Percentiles rank a stretch among this genome's conserved stretches.
These are phyloP conservation scores for Roridomyces roridus DNA, from an alignment of 768 basidiomycete genomes.

Conservation along the genomic window DNA sequence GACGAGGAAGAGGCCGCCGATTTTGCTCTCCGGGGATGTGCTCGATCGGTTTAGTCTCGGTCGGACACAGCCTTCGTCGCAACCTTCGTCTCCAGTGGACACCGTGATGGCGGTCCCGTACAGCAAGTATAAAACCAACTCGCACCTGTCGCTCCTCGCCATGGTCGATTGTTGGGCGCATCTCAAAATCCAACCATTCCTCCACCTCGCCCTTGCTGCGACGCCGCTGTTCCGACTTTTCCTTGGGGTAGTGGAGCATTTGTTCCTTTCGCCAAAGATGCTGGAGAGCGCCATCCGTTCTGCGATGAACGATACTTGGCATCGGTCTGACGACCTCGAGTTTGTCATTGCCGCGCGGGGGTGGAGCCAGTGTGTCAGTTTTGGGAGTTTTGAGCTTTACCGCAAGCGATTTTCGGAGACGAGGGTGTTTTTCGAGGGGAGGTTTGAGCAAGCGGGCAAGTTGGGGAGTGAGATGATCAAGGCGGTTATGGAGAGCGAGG, in stretches of 20 bases:
- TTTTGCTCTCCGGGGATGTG: conserved; percentile 85
- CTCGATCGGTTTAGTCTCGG: conserved; percentile 91
- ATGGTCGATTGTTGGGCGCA: conserved; percentile 99
- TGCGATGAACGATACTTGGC: conserved; percentile 75
- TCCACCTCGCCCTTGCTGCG: conserved; percentile 90
- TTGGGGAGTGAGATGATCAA: conserved; percentile 90
- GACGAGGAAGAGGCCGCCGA: conserved; percentile 53
- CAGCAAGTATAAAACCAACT: conserved; percentile 65
- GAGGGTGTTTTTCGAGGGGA: conserved; percentile 77
- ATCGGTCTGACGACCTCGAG: conserved; percentile 89
- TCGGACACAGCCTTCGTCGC: conserved; percentile 49
- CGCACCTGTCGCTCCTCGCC: conserved; percentile 90
- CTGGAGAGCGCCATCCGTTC: conserved; percentile 76
- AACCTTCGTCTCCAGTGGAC: conserved; percentile 54
- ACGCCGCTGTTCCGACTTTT: conserved; percentile 96
- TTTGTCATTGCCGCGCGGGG: conserved; percentile 94
- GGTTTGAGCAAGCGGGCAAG: conserved; percentile 85
- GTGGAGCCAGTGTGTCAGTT: conserved; percentile 94
- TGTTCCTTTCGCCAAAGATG: conserved; percentile 74
- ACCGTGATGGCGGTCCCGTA: not conserved
- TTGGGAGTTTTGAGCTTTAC: conserved; percentile 92
- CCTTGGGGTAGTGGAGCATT: conserved; percentile 95
- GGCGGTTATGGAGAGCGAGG: conserved; percentile 72
- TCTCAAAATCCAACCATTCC: conserved; percentile 84
- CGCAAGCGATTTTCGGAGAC: conserved; percentile 79